A percentile compares a stretch with the other conserved stretches of the same genome.
Evolutionary conservation across 2,329 filamentous ascomycete species (phyloP).

Genomic region (Aspergillus sp.): DNA sequence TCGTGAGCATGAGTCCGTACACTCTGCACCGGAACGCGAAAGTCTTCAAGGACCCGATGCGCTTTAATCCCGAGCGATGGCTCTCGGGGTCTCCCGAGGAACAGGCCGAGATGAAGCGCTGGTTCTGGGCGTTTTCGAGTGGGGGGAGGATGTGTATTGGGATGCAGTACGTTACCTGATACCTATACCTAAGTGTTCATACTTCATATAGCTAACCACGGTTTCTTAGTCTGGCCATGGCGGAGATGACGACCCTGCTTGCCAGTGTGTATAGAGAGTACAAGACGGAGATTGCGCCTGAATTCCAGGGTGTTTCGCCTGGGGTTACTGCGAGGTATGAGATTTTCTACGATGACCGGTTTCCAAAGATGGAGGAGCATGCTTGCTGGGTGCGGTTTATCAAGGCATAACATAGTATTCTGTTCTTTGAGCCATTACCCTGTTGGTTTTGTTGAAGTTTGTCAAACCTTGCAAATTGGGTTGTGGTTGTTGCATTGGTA

Average conservation of each 20-base stretch:
- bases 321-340: neutral
- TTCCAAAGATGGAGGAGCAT: neutral
- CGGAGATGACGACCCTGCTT: neutral
- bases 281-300: neutral
- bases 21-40: neutral
- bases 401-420: neutral
- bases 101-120: neutral
- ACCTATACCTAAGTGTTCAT: neutral
- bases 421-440: too few relatives aligned
- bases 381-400: neutral
- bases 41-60: neutral
- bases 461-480: accelerated
- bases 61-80: neutral
- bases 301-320: neutral
- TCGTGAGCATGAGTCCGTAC: neutral
- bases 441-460: too few relatives aligned
- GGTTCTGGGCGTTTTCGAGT: slow-evolving; percentile 4
- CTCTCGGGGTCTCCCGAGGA: neutral
- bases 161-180: neutral
- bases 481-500: too few relatives aligned
- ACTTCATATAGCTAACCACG: neutral
- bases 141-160: slow-evolving; percentile 5
- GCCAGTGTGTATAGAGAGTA: neutral
- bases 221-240: neutral
- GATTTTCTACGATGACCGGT: neutral